Conservation (phyloP, 2,329 filamentous ascomycete species). For the Apiospora koreana region DNA sequence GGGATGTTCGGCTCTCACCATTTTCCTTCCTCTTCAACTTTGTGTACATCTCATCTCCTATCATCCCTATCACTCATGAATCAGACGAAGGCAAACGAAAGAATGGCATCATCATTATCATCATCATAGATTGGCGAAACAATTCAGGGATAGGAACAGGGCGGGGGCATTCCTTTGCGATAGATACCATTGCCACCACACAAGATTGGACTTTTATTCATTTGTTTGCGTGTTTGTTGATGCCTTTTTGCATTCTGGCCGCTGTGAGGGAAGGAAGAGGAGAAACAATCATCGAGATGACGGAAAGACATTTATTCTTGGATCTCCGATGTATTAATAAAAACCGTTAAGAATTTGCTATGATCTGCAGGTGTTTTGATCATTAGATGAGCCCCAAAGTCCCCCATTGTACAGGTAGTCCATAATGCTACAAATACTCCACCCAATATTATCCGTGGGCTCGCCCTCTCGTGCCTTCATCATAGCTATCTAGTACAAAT, state of each 20-base stretch:
- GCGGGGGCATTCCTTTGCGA: neutral
- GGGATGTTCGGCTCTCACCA: neutral
- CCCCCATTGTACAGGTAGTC: neutral
- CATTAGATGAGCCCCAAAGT: neutral
- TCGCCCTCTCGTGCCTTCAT: neutral
- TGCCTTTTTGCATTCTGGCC: neutral
- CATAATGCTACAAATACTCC: conserved; percentile 1
- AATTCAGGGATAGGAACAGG: conserved; percentile 7
- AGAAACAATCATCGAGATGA: neutral
- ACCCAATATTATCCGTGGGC: neutral
- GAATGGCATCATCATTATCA: neutral
- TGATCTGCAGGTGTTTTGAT: neutral
- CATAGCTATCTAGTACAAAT: neutral
- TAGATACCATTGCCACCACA: conserved; percentile 12
- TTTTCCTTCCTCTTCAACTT: neutral
- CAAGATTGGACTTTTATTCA: conserved; percentile 11
- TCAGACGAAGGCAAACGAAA: conserved; percentile 1
- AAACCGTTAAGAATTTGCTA: neutral
- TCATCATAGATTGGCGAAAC: conserved; percentile 9
- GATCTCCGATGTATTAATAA: neutral
- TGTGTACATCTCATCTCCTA: neutral
- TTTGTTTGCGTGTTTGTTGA: neutral
- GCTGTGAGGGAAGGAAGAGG: neutral
- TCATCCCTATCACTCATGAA: neutral
- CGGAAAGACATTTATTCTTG: neutral